phyloP scores from a whole-genome alignment of 2,329 filamentous ascomycete species.

The Fusarium buxicola region DNA sequence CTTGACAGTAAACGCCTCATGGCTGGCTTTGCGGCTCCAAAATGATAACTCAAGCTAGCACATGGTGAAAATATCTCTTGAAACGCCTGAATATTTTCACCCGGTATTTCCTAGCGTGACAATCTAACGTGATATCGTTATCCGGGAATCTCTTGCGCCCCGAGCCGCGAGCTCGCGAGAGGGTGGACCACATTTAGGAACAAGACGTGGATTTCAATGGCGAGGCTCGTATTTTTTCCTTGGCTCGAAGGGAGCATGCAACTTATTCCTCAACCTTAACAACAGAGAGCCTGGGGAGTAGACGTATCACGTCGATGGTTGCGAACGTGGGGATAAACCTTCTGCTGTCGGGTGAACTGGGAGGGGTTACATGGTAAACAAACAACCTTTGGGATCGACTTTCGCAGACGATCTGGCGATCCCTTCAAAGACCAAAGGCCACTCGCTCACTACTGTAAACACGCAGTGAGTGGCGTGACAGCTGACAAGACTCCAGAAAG shows the following conservation, averaged over 20 bases:
- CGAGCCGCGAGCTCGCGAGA: neutral
- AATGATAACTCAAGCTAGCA: slow-evolving; percentile 2
- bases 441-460: neutral
- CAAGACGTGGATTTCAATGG: neutral
- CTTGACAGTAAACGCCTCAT: neutral
- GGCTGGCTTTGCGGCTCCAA: neutral
- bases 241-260: neutral
- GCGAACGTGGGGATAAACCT: slow-evolving; percentile 4
- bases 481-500: neutral
- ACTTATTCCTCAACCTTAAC: neutral
- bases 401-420: neutral
- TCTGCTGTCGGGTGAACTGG: slow-evolving; percentile 26
- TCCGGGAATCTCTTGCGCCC: neutral
- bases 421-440: neutral
- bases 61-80: neutral
- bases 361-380: slow-evolving; percentile 8
- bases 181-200: neutral
- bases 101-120: neutral
- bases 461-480: neutral
- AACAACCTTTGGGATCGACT: neutral
- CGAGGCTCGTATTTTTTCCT: neutral
- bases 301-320: slow-evolving; percentile 13
- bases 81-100: slow-evolving; percentile 3
- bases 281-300: slow-evolving; percentile 12
- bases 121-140: neutral